Base-by-base conservation (phyloP, 2,329 filamentous ascomycete species). In the Diplocarpon mali region DNA sequence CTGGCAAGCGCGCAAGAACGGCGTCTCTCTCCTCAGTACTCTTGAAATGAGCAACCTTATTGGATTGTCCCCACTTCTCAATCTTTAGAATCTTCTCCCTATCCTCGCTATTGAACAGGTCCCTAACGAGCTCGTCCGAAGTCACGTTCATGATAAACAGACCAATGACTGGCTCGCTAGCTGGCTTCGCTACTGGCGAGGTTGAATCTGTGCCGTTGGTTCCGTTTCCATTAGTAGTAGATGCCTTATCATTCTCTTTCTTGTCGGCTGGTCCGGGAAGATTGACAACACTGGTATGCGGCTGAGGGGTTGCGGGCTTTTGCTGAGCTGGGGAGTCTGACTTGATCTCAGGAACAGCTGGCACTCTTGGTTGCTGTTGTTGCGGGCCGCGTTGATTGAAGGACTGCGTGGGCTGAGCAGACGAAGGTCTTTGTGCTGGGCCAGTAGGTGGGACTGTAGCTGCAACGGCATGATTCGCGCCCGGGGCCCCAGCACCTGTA, bases 111-210 rank as follows among this genome's bases (percentile, higher is more conserved):
- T 78, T 71, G 61, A 98, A 90, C 17, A 95, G 71, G 29, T 85
- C 80, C 45, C 83, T 81, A 31, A 86, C 83, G 49, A 89, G 85
- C 28, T 95, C 85, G 53, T 90, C 85, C 43, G 76, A 83, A 57
- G 80, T 85, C 16, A 89, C 80, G 58, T 89, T 89, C 68, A 85
- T 85, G 49, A 98, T 80, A 64, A 95, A 98, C 15, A 98, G 75
- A 39, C 85, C 90, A 57, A 87, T 82, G 55, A 83, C 86, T 54
- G 75, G 78, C 58, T 87, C 75, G 59, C 68, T 74, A 14, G 46
- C n/a, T 14, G 73, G 67, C 61, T 85, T 82, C 24, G 73, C 67
- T 6, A 74, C 73, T 13, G 77, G 73, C 2, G 77, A 76, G n/a
- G 72, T 65, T 2, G 69, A 65, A 11, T 73, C 66, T 35, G 71